Evolutionary conservation across 768 basidiomycete genomes (phyloP).

Genomic region (Rhodotorula kratochvilovae): DNA sequence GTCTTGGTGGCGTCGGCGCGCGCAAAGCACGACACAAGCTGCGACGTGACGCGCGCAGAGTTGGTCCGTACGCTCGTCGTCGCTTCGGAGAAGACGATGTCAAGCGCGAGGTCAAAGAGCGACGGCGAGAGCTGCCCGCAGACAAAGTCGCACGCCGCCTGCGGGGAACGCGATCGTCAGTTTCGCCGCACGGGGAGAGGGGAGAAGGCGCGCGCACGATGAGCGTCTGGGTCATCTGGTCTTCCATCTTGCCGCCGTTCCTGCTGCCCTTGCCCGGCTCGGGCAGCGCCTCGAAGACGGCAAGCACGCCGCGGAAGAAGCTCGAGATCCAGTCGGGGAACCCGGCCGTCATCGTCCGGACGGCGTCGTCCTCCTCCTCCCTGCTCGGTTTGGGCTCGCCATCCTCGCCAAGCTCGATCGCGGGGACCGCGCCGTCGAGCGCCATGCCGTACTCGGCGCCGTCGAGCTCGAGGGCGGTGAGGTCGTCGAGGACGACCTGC

Average conservation of each 20-base stretch:
- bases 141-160: conserved; percentile 67
- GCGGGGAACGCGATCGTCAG: conserved; percentile 54
- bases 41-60: conserved; percentile 82
- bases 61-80: conserved; percentile 87
- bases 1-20: conserved; percentile 70
- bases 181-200: background rate
- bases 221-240: conserved; percentile 47
- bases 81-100: conserved; percentile 77
- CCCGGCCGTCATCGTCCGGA: conserved; percentile 66
- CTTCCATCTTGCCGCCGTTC: conserved; percentile 55
- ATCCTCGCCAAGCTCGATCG: conserved; percentile 33
- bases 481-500: conserved; percentile 42
- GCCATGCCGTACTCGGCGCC: conserved; percentile 24
- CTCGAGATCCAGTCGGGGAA: conserved; percentile 80
- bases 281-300: conserved; percentile 76
- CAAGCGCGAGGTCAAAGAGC: conserved; percentile 78
- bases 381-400: conserved; percentile 51
- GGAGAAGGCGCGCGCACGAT: conserved; percentile 31
- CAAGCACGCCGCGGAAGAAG: conserved; percentile 71
- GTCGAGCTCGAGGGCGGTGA: conserved; percentile 37
- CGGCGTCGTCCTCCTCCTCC: conserved; percentile 66
- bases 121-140: conserved; percentile 68
- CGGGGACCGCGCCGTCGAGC: background rate
- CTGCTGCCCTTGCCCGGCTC: conserved; percentile 69
- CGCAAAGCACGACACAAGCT: conserved; percentile 77